Evolutionary conservation across 441 rosid species (phyloP), one percentile per base, ranked within the genome.

Genomic region (Euphorbia celastroides): DNA sequence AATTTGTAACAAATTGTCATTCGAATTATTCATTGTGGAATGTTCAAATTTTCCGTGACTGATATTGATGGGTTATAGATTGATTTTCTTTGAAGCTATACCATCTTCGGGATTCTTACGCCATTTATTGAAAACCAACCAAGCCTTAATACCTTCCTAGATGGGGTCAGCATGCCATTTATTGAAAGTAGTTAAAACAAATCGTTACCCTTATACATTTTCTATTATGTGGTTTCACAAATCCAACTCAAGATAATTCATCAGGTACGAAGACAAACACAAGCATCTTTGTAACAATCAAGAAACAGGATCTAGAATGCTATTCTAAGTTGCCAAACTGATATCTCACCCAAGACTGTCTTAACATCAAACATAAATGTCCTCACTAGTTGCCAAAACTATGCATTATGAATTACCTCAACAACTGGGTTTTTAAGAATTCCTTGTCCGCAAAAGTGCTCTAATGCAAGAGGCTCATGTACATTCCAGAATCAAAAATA

Each of bases 231-330:
- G 14, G 61, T 27, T 28, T 57, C 1, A 9, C 61, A 12, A 17
- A 23, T 30, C 61, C 23, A 17, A 30, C 61, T 57, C 61, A 57
- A 57, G 36, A 57, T 30, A 30, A 32, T 20, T 7, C 46, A 32
- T 8, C 16, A 19, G 48, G 52, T 20, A 32, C 6, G 34, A 62
- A 65, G 56, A 4, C 14, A 63, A 30, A 34, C 13, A 17, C 27
- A 60, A 6, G 27, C 41, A 62, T 44, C 25, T 64, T 44, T 42
- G 57, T 41, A 54, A 60, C 16, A 65, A 38, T 60, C 44, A 17
- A 48, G 42, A 64, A 65, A 55, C 31, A 38, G 26, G 44, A 28
- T 32, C 54, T 13, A 44, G 54, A 16, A 36, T 27, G 16, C 4
- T 51, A 16, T 23, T 36, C 54, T 57, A 31, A 30, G 19, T 30